Conservation (phyloP, 1,284 basidiomycete species). For the Moniliophthora roreri region DNA sequence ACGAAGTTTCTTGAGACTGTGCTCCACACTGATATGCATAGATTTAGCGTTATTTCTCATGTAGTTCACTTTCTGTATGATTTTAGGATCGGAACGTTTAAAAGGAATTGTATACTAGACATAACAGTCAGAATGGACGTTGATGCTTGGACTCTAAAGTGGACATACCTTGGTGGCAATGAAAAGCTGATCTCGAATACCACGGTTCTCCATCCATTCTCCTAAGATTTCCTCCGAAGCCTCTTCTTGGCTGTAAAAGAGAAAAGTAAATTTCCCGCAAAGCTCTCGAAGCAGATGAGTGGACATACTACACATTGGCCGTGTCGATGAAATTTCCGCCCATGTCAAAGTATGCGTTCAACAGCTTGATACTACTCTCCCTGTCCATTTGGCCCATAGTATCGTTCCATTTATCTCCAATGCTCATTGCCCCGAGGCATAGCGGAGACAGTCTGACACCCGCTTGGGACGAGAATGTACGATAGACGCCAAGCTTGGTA, state of each 20-base stretch:
- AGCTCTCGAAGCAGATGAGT: not conserved
- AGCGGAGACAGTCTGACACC: constrained; percentile 30
- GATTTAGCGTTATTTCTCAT: not conserved
- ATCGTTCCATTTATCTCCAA: constrained; percentile 37
- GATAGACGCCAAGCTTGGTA: not conserved
- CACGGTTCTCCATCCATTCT: constrained; percentile 51
- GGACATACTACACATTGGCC: constrained; percentile 46
- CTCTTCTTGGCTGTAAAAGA: constrained; percentile 41
- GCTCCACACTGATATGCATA: not conserved
- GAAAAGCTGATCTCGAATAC: constrained; percentile 53
- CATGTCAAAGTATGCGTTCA: constrained; percentile 46
- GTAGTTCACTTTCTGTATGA: constrained; percentile 12
- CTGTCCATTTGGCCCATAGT: constrained; percentile 38
- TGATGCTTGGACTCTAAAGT: not conserved
- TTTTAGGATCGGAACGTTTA: constrained; percentile 21
- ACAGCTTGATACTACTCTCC: constrained; percentile 44
- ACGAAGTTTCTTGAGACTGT: not conserved
- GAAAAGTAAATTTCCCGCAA: not conserved
- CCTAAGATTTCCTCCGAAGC: constrained; percentile 53
- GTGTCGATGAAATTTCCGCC: constrained; percentile 60
- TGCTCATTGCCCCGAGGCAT: constrained; percentile 50
- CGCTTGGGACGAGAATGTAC: not conserved
- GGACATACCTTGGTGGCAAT: constrained; percentile 50
- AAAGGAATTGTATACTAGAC: constrained; percentile 32
- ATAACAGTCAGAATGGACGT: not conserved